phyloP scores from a whole-genome alignment of 805 yeast species.

The Yueomyces sp. region DNA sequence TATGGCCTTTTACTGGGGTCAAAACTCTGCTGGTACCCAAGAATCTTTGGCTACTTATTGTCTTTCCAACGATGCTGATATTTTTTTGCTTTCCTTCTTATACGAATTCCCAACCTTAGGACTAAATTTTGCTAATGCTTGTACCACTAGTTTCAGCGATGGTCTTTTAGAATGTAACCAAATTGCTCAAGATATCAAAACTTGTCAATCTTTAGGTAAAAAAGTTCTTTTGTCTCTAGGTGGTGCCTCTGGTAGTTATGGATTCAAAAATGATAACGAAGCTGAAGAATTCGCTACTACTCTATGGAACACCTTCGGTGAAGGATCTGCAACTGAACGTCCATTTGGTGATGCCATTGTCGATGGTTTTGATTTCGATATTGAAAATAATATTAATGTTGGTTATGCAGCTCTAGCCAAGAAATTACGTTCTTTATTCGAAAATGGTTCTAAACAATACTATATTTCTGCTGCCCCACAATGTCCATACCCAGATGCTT shows the following conservation, averaged over 20 bases:
- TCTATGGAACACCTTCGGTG: conserved; percentile 52
- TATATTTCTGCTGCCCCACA: conserved; percentile 87
- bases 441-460: conserved; percentile 42
- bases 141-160: conserved; percentile 27
- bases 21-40: conserved; percentile 55
- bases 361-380: conserved; percentile 91
- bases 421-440: conserved; percentile 38
- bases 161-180: conserved; percentile 33
- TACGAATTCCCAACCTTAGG: conserved; percentile 40
- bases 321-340: conserved; percentile 43
- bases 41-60: conserved; percentile 42
- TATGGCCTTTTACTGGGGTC: conserved; percentile 85
- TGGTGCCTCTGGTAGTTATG: conserved; percentile 73
- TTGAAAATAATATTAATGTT: conserved; percentile 47
- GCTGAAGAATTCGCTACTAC: conserved; percentile 50
- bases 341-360: conserved; percentile 62
- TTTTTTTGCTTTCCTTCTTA: conserved; percentile 60
- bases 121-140: conserved; percentile 46
- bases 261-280: conserved; percentile 70
- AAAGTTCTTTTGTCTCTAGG: conserved; percentile 61
- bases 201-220: conserved; percentile 71
- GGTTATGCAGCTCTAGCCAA: conserved; percentile 59
- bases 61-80: conserved; percentile 53
- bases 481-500: conserved; percentile 76
- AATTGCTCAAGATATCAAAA: conserved; percentile 54